phyloP scores from a whole-genome alignment of 2,329 filamentous ascomycete genomes.

The Apiospora arundinis region DNA sequence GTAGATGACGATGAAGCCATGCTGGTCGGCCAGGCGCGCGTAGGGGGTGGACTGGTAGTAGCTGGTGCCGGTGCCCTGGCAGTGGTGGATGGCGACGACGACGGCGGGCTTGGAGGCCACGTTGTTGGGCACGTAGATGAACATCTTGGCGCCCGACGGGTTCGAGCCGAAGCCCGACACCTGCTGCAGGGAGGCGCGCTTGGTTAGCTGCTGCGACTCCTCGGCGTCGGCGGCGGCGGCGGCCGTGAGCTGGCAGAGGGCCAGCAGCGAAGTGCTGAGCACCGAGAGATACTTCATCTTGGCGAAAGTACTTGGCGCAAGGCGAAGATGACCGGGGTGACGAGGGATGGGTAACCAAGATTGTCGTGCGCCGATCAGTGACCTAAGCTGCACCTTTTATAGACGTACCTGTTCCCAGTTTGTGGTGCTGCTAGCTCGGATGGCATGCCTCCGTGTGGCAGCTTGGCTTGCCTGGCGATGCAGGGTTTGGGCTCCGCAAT shows the following conservation, averaged over 20 bases:
- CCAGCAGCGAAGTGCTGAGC: slow-evolving; percentile 24
- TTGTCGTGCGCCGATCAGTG: background rate
- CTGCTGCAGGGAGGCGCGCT: slow-evolving; percentile 32
- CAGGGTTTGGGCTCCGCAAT: background rate
- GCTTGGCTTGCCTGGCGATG: background rate
- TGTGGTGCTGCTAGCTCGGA: background rate
- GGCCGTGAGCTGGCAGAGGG: slow-evolving; percentile 26
- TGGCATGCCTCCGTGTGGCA: slow-evolving; percentile 10
- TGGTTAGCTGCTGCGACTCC: slow-evolving; percentile 11
- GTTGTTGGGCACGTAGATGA: slow-evolving; percentile 48
- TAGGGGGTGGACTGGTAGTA: slow-evolving; percentile 58
- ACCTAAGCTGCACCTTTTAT: background rate
- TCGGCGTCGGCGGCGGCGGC: too few species aligned
- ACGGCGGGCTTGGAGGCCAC: slow-evolving; percentile 50
- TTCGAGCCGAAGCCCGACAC: slow-evolving; percentile 41
- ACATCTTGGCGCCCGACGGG: slow-evolving; percentile 51
- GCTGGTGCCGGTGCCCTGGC: slow-evolving; percentile 54
- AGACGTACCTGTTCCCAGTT: background rate
- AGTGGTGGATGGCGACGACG: slow-evolving; percentile 61
- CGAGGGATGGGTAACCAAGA: background rate
- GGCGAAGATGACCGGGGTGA: background rate
- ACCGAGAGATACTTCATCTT: slow-evolving; percentile 24
- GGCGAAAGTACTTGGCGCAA: background rate
- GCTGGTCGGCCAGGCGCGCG: slow-evolving; percentile 46
- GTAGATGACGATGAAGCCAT: slow-evolving; percentile 59